A percentile compares a stretch with the other conserved stretches of the same genome.
These are phyloP conservation scores for Aegilops bicornis DNA, from an alignment of 176 grass and related monocot species.

Conservation along the genomic window DNA sequence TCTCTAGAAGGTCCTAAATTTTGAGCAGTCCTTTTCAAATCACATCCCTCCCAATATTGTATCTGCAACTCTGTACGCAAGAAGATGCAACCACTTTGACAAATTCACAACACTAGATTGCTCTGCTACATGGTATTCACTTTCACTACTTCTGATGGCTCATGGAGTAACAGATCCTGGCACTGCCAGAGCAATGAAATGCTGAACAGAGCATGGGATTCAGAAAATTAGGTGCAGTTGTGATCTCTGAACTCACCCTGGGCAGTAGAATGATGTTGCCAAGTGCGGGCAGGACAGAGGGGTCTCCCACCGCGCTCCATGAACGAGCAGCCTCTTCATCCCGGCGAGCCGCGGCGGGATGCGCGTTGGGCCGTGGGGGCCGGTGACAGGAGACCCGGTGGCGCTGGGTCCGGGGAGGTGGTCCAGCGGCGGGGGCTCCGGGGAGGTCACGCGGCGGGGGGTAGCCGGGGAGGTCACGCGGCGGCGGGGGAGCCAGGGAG, in stretches of 20 bases:
- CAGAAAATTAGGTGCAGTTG: no score
- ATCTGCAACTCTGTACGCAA: not conserved
- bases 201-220: not conserved
- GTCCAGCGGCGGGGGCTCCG: no score
- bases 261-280: constrained; percentile 9
- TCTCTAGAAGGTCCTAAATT: no score
- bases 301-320: not conserved
- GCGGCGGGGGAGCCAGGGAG: no score
- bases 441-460: no score
- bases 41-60: not conserved
- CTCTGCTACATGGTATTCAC: not conserved
- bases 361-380: no score
- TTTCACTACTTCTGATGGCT: not conserved
- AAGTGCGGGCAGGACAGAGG: not conserved
- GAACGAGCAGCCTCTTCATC: constrained; percentile 51
- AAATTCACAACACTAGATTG: not conserved
- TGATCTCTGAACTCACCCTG: constrained; percentile 24
- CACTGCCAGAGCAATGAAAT: not conserved
- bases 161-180: not conserved
- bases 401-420: no score
- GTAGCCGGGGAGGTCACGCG: no score
- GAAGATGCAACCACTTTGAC: not conserved
- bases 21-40: not conserved
- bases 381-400: no score
- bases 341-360: no score